These are phyloP conservation scores for Penicillium crustosum DNA, from an alignment of 2,329 filamentous ascomycete species.

Conservation along the genomic window DNA sequence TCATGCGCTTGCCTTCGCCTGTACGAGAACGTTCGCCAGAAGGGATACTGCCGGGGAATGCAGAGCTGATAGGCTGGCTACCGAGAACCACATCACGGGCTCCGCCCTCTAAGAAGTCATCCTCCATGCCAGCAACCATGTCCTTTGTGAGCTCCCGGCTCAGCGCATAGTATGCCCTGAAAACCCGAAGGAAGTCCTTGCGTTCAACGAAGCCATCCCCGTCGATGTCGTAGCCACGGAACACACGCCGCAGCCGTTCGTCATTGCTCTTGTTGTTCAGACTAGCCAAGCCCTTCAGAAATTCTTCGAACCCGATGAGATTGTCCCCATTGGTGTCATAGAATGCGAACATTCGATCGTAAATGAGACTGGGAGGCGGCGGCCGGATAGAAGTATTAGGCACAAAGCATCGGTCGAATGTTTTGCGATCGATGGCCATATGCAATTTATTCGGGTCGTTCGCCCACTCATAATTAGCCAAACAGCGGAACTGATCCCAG, in stretches of 20 bases:
- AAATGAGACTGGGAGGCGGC: slow-evolving; percentile 81
- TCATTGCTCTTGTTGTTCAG: slow-evolving; percentile 59
- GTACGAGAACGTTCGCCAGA: slow-evolving; percentile 60
- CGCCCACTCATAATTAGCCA: slow-evolving; percentile 81
- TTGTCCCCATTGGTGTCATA: slow-evolving; percentile 90
- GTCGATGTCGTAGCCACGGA: slow-evolving; percentile 89
- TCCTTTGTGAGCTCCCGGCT: slow-evolving; percentile 88
- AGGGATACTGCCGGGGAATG: slow-evolving; percentile 69
- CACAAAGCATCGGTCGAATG: slow-evolving; percentile 87
- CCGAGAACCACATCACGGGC: slow-evolving; percentile 73
- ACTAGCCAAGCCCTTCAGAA: slow-evolving; percentile 75
- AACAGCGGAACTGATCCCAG: slow-evolving; percentile 95
- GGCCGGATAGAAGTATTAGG: slow-evolving; percentile 78
- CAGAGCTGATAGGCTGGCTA: slow-evolving; percentile 75
- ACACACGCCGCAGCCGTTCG: slow-evolving; percentile 70
- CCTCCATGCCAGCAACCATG: slow-evolving; percentile 73
- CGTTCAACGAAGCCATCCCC: slow-evolving; percentile 81
- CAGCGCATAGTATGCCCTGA: slow-evolving; percentile 86
- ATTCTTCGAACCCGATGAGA: slow-evolving; percentile 89
- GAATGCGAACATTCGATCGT: slow-evolving; percentile 94
- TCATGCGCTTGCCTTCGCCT: slow-evolving; percentile 66
- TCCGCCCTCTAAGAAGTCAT: slow-evolving; percentile 72
- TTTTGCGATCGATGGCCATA: slow-evolving; percentile 85
- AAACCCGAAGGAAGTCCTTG: slow-evolving; percentile 86
- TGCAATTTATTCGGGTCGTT: slow-evolving; percentile 75